Percentiles rank a stretch among this genome's conserved stretches.
phyloP scores from a whole-genome alignment of 495 filamentous ascomycete genomes.

The Penicillium canariense region DNA sequence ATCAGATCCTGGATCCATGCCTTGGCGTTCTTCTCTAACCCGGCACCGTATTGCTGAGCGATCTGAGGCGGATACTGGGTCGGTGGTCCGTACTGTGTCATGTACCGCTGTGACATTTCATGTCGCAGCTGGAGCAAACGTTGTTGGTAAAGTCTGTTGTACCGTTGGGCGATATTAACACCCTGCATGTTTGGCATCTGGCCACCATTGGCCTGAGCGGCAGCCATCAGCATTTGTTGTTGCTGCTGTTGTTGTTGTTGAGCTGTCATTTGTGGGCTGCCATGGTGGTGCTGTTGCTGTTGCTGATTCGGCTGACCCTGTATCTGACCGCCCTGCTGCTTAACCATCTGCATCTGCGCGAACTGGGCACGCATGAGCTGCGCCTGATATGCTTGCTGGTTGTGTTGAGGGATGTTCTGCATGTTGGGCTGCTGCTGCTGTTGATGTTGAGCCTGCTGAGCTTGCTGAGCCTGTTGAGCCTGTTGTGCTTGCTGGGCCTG shows the following conservation, averaged over 20 bases:
- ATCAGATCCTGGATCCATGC: conserved; percentile 49
- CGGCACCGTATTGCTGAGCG: conserved; percentile 39
- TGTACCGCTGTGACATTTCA: conserved; percentile 39
- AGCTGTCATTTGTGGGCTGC: conserved; percentile 33
- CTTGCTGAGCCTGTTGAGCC: conserved; percentile 35
- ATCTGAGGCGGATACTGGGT: conserved; percentile 44
- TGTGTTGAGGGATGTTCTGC: conserved; percentile 35
- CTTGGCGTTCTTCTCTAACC: conserved; percentile 38
- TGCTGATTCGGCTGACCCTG: conserved; percentile 35
- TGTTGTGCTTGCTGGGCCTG: conserved; percentile 36
- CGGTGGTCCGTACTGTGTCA: conserved; percentile 42
- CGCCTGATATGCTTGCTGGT: conserved; percentile 48
- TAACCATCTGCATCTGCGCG: conserved; percentile 41
- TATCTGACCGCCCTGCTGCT: conserved; percentile 40
- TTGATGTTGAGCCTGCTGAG: conserved; percentile 50
- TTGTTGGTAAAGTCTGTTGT: conserved; percentile 41
- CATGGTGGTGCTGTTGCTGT: conserved; percentile 32
- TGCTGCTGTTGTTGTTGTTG: conserved; percentile 41
- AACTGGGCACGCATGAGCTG: conserved; percentile 44
- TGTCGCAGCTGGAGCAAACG: conserved; percentile 35
- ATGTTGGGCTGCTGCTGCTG: conserved; percentile 41
- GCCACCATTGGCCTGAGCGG: conserved; percentile 42
- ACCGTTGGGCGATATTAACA: conserved; percentile 32
- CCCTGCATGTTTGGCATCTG: conserved; percentile 35
- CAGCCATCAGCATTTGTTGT: conserved; percentile 43